Conservation (phyloP, 352 stramenopile genomes). For the Elongisporangium senticosum region DNA sequence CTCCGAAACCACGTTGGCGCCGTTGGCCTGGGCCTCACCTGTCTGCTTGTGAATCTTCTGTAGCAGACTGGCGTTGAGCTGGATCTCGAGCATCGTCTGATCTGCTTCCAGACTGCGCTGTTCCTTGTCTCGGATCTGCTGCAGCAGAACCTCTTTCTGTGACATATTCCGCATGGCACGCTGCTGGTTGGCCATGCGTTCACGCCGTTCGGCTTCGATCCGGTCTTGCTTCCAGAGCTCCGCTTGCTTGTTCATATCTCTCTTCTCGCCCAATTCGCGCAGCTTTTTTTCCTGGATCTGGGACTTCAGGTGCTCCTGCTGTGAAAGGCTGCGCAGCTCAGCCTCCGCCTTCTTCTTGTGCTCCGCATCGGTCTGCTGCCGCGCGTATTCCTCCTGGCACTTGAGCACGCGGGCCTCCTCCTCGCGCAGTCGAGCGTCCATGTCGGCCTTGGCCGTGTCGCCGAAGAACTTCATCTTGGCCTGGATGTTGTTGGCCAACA, state of each 20-base stretch:
- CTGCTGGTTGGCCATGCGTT: slow-evolving; percentile 48
- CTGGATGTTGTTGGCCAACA: slow-evolving; percentile 70
- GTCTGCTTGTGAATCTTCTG: slow-evolving; percentile 65
- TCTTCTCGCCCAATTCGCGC: slow-evolving; percentile 40
- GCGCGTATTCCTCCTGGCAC: slow-evolving; percentile 65
- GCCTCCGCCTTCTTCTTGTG: slow-evolving; percentile 46
- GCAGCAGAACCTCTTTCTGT: slow-evolving; percentile 55
- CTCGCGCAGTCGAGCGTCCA: slow-evolving; percentile 51
- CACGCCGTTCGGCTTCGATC: slow-evolving; percentile 42
- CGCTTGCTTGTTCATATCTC: slow-evolving; percentile 71
- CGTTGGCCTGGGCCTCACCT: slow-evolving; percentile 28
- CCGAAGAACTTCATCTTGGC: slow-evolving; percentile 83
- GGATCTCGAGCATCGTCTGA: slow-evolving; percentile 63
- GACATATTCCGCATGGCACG: slow-evolving; percentile 39
- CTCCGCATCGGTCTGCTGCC: slow-evolving; percentile 47
- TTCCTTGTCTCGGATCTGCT: slow-evolving; percentile 75
- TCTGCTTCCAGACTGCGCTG: slow-evolving; percentile 49
- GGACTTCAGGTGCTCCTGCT: slow-evolving; percentile 48
- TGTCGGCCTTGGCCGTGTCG: slow-evolving; percentile 67
- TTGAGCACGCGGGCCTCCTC: slow-evolving; percentile 55
- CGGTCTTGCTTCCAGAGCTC: slow-evolving; percentile 76
- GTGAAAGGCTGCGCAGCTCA: slow-evolving; percentile 33
- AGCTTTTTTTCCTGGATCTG: slow-evolving; percentile 74
- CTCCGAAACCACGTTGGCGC: slow-evolving; percentile 49
- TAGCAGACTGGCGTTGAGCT: slow-evolving; percentile 65